Evolutionary conservation across 1,284 basidiomycete genomes (phyloP).

Genomic region (Trichosporon coremiiforme): DNA sequence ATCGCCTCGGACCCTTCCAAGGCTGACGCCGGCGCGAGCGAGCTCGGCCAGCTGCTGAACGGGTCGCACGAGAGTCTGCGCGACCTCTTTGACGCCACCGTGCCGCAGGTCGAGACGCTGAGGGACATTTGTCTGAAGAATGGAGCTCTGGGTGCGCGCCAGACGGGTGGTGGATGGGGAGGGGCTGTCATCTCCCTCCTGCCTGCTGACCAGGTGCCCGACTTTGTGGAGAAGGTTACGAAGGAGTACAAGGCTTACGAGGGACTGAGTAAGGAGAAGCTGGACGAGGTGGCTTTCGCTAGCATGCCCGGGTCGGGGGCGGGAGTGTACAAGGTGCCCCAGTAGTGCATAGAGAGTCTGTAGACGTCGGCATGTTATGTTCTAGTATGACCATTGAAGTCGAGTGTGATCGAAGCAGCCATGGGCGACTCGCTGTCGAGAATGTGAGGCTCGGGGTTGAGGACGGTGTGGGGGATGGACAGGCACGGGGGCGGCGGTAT

Average conservation of each 20-base stretch:
- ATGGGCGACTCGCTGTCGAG: no score
- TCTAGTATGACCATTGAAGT: not conserved
- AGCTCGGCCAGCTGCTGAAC: conserved; percentile 74
- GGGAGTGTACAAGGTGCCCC: conserved; percentile 60
- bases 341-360: not conserved
- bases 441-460: no score
- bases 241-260: conserved; percentile 66
- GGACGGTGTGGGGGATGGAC: no score
- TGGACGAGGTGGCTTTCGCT: conserved; percentile 76
- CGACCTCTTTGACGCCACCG: conserved; percentile 73
- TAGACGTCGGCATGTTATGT: not conserved
- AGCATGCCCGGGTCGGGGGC: conserved; percentile 81
- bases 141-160: conserved; percentile 70
- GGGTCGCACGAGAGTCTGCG: conserved; percentile 72
- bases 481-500: no score
- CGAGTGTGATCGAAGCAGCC: no score
- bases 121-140: conserved; percentile 63
- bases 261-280: conserved; percentile 63
- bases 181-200: conserved; percentile 85
- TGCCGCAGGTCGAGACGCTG: conserved; percentile 72
- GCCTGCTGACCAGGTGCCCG: conserved; percentile 65
- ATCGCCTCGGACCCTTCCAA: conserved; percentile 40
- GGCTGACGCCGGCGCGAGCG: conserved; percentile 22
- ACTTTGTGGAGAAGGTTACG: conserved; percentile 69
- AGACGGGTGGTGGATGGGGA: conserved; percentile 79